Conservation (phyloP, 345 rosid species). For the Citrus sp. region DNA sequence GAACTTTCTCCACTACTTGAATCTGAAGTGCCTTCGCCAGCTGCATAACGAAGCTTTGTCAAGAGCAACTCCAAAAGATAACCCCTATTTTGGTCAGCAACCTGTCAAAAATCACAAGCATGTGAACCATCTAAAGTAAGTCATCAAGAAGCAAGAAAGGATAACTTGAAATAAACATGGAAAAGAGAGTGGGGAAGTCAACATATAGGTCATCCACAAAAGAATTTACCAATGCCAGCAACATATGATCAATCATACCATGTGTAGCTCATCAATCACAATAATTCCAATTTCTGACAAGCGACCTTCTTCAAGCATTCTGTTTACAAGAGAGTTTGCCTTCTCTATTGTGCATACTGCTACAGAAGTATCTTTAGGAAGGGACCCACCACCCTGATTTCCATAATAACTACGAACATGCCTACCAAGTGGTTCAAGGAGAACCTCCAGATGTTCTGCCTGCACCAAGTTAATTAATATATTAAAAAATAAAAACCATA, state of each 20-base stretch:
- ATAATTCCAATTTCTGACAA: slow-evolving; percentile 89
- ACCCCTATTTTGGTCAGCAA: slow-evolving; percentile 93
- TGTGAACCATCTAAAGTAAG: slow-evolving; percentile 11
- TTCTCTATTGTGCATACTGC: slow-evolving; percentile 99
- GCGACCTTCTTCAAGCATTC: slow-evolving; percentile 94
- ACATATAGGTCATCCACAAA: slow-evolving; percentile 14
- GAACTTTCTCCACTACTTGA: slow-evolving; percentile 87
- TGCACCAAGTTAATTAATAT: slow-evolving; percentile 23
- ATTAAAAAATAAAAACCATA: slow-evolving; percentile 8
- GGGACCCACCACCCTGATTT: slow-evolving; percentile 95
- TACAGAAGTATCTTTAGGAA: slow-evolving; percentile 92
- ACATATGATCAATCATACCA: slow-evolving; percentile 46
- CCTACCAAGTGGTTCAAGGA: slow-evolving; percentile 91
- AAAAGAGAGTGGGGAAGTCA: background rate
- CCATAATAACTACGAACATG: slow-evolving; percentile 93
- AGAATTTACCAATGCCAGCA: background rate
- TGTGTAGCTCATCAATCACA: slow-evolving; percentile 96
- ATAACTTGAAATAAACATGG: background rate
- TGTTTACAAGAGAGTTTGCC: slow-evolving; percentile 85
- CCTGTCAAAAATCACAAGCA: slow-evolving; percentile 45
- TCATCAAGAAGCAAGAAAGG: background rate
- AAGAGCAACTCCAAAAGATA: slow-evolving; percentile 94
- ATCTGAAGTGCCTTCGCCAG: slow-evolving; percentile 84
- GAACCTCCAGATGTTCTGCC: slow-evolving; percentile 93
- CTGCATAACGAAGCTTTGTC: slow-evolving; percentile 96